A percentile compares a stretch with the other conserved stretches of the same genome.
Evolutionary conservation across 106 monocot species (phyloP).

Genomic region (Triglochin maritima): DNA sequence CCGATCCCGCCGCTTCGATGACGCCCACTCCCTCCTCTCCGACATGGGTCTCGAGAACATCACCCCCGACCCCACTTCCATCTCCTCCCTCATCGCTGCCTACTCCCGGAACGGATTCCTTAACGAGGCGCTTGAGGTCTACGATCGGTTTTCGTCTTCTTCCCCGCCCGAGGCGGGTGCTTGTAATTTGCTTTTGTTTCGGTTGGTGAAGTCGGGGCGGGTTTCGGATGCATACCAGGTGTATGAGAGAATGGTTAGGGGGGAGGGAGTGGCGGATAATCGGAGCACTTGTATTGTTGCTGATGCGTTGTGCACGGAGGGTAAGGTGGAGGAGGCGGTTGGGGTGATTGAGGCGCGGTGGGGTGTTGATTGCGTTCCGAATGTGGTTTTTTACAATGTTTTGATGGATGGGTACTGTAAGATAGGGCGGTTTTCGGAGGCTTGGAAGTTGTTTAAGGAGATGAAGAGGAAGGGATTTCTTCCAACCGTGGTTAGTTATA

Average conservation of each 20-base stretch:
- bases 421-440: conserved; percentile 33
- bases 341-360: conserved; percentile 57
- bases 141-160: conserved; percentile 6
- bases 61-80: conserved; percentile 32
- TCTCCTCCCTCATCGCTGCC: conserved; percentile 31
- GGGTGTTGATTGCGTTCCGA: conserved; percentile 56
- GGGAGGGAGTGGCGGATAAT: conserved; percentile 40
- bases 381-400: conserved; percentile 69
- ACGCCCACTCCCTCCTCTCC: conserved; percentile 30
- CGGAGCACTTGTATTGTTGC: conserved; percentile 51
- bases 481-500: conserved; percentile 64
- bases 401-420: conserved; percentile 68
- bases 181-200: conserved; percentile 36
- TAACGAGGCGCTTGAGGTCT: conserved; percentile 31
- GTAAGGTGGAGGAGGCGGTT: conserved; percentile 53
- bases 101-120: conserved; percentile 33
- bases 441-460: conserved; percentile 36
- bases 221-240: conserved; percentile 30
- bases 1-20: conserved; percentile 23
- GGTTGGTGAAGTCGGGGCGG: conserved; percentile 32
- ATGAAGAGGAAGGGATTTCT: conserved; percentile 78
- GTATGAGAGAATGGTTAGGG: conserved; percentile 76
- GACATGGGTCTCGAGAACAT: conserved; percentile 31
- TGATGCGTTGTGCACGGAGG: conserved; percentile 41
- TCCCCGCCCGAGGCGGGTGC: conserved; percentile 15